These are phyloP conservation scores for Paraphaeosphaeria sporulosa DNA, from an alignment of 2,329 filamentous ascomycete species.

Conservation along the genomic window DNA sequence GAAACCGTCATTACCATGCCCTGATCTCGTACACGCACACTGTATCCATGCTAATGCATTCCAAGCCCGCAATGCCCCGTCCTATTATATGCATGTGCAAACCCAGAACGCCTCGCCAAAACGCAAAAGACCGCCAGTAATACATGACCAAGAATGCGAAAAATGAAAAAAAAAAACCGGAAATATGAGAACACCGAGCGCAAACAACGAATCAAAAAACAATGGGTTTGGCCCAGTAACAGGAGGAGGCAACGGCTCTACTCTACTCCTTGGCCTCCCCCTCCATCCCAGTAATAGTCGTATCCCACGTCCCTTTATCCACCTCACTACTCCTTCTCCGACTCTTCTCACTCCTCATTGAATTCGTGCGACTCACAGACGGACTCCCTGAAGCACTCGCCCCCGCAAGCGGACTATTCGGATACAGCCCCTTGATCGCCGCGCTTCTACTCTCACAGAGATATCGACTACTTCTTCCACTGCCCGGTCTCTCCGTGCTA, in stretches of 20 bases:
- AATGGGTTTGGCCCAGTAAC: not conserved
- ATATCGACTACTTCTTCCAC: constrained; percentile 38
- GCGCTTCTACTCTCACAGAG: constrained; percentile 47
- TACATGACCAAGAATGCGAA: not conserved
- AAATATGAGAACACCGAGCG: not conserved
- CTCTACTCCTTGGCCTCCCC: not conserved
- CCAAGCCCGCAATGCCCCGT: not conserved
- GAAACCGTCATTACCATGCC: not conserved
- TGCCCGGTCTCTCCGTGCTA: constrained; percentile 27
- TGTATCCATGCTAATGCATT: not conserved
- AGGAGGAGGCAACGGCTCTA: not conserved
- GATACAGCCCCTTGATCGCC: constrained; percentile 49
- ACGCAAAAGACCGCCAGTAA: constrained; percentile 1
- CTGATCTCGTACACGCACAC: constrained; percentile 2
- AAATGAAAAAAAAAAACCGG: not conserved
- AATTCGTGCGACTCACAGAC: constrained; percentile 13
- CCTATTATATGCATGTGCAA: not conserved
- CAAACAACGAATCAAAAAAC: not conserved
- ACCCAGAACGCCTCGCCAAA: not conserved
- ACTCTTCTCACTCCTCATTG: constrained; percentile 17
- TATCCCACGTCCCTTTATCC: constrained; percentile 10
- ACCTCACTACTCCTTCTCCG: constrained; percentile 11
- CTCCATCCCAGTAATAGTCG: not conserved
- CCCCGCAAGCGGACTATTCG: constrained; percentile 27
- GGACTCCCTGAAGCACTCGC: constrained; percentile 1